Evolutionary conservation across 2,329 filamentous ascomycete genomes (phyloP), one percentile per base, ranked within the genome.

Genomic region (Cladophialophora bantiana): DNA sequence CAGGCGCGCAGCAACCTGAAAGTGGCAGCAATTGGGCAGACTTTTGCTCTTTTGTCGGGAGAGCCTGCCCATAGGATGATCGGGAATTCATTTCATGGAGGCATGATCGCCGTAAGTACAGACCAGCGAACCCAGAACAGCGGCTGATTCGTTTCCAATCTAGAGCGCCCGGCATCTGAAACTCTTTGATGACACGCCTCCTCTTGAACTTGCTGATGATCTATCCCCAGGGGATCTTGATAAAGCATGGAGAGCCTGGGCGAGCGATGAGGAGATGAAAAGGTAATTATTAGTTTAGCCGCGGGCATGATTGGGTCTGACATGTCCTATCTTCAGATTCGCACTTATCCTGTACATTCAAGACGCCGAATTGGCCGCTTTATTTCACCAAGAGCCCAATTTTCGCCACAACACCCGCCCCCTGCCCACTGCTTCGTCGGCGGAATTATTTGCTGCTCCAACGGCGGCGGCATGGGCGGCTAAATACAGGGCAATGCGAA

Each of bases 301-400:
- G n/a, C n/a, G 40, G 40, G 26, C n/a, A 42, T 12, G 40, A n/a
- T 42, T n/a, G n/a, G 40, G 3, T 42, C 52, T 55, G 12, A 55
- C 52, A 32, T 12, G 52, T 32, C 2, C 7, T 3, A 12, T 20
- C 52, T 12, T 52, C 31, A 55, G 54, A 38, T 10, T 31, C 12
- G 54, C 54, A 18, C 54, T 56, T 15, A n/a, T 9, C 7, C 9
- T 56, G 12, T 38, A 13, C 54, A 36, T 67, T 26, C 65, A 67
- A 15, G 65, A 67, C 38, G 65, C 61, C n/a, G 65, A 67, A 32
- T 15, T 67, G 34, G 55, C 61, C 3, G 61, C 56, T 26, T 58
- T 67, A 40, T 64, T 67, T 35, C 65, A 67, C 45, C 65, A 67
- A 26, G 65, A 67, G 13, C 65, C 65, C 4, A 53, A 61, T 42